Percentiles rank a stretch among this genome's conserved stretches.
Evolutionary conservation across 73 alveolate genomes (phyloP).

Genomic region (Symbiodinium pilosum): DNA sequence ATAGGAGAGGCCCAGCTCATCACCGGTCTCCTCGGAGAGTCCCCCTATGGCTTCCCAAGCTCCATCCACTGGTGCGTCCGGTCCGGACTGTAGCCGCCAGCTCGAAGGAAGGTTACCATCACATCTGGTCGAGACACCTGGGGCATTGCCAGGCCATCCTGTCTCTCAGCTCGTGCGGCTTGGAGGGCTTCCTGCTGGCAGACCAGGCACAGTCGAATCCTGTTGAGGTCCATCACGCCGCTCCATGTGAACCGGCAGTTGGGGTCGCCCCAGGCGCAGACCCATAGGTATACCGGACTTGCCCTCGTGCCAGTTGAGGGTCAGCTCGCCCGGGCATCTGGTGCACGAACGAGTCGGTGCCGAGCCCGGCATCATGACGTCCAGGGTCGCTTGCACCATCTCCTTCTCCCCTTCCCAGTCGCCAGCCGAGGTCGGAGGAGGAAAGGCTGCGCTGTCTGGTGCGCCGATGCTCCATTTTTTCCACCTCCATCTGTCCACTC

Average conservation of each 20-base stretch:
- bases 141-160: neutral
- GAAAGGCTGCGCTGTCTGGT: no score
- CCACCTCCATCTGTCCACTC: neutral
- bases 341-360: neutral
- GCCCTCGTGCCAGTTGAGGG: neutral
- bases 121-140: neutral
- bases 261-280: neutral
- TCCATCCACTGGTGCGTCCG: no score
- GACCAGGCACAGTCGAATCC: neutral
- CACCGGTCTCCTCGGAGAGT: no score
- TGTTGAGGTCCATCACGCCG: neutral
- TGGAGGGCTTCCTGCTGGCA: neutral
- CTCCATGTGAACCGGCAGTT: neutral
- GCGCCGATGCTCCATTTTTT: neutral
- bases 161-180: neutral
- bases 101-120: no score
- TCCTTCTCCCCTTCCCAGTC: neutral
- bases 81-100: no score
- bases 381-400: neutral
- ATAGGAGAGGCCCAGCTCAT: no score
- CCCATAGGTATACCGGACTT: neutral
- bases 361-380: neutral
- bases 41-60: no score
- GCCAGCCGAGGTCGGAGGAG: neutral
- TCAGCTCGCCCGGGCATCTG: neutral